Conservation (phyloP, 768 basidiomycete species). For the Kwoniella europaea region DNA sequence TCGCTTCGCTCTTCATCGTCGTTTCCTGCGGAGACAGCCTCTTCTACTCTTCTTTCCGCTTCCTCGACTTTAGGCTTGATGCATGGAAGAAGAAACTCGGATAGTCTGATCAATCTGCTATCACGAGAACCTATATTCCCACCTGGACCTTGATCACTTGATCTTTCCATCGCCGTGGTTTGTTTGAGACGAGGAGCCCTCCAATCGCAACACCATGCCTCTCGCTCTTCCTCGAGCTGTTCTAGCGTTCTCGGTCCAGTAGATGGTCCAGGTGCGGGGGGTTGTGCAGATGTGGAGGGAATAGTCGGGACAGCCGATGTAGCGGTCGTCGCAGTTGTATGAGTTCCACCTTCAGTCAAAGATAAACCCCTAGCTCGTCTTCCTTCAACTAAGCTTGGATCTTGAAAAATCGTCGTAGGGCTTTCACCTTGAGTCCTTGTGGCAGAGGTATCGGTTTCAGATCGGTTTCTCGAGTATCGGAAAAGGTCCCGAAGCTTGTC, state of each 20-base stretch:
- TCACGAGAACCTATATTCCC: neutral
- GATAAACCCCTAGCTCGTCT: too few species aligned
- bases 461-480: neutral
- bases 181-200: neutral
- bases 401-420: neutral
- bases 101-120: neutral
- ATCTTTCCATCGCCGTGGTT: neutral
- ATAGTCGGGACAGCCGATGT: neutral
- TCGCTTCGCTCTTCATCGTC: neutral
- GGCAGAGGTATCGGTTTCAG: neutral
- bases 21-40: neutral
- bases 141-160: neutral
- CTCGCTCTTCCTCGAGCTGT: neutral
- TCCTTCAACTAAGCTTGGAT: neutral
- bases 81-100: neutral
- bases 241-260: neutral
- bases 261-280: neutral
- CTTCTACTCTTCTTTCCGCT: neutral
- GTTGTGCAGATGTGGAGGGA: neutral
- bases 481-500: neutral
- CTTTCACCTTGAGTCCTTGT: neutral
- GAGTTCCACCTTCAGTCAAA: too few species aligned
- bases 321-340: too few species aligned
- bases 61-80: neutral
- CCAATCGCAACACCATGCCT: neutral